Base-by-base conservation (phyloP, 2,329 filamentous ascomycete species). In the Didymella keratinophila region DNA sequence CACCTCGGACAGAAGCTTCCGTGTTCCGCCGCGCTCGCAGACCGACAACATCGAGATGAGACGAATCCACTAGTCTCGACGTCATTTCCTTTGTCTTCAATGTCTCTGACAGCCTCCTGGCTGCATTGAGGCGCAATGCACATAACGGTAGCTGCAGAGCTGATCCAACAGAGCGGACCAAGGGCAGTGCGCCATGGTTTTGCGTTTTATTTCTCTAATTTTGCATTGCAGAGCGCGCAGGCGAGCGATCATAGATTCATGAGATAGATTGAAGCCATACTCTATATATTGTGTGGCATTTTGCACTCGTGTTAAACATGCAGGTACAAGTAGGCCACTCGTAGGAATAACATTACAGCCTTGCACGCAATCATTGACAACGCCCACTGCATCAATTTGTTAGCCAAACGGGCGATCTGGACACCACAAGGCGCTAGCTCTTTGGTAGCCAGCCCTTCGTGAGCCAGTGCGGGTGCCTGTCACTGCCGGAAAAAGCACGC, bases 11-110 rank as follows among this genome's bases (percentile, higher is more conserved):
- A 60, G 64, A 16, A 59, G 66, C 2, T 72, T 71, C 52, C 52
- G 44, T 28, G 58, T 60, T 1, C 74, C 73, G 6, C 37, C 32
- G 6, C 64, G 74, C 8, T 60, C 71, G 14, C 64, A 66, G 34
- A 75, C 73, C 11, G 73, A 76, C n/a, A 71, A 58, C 18, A 63
- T 69, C 42, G 73, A 76, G 60, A 75, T 76, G 74, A 70, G 65
- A 58, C 64, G 64, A 11, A 63, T 75, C 25, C 69, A 61, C 23
- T 73, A 51, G 53, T 52, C 37, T 46, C 8, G 9, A 9, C 11
- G 9, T 14, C 9, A 12, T 28, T 27, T 34, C 12, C 7, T 41
- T 55, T 49, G 16, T 14, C 41, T 21, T 8, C 20, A 34, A 30
- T 16, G 20, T 16, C 14, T n/a, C 21, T 16, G 20, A 42, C 14